phyloP scores from a whole-genome alignment of 208 protist genomes.

The Borovskyia barvae region DNA sequence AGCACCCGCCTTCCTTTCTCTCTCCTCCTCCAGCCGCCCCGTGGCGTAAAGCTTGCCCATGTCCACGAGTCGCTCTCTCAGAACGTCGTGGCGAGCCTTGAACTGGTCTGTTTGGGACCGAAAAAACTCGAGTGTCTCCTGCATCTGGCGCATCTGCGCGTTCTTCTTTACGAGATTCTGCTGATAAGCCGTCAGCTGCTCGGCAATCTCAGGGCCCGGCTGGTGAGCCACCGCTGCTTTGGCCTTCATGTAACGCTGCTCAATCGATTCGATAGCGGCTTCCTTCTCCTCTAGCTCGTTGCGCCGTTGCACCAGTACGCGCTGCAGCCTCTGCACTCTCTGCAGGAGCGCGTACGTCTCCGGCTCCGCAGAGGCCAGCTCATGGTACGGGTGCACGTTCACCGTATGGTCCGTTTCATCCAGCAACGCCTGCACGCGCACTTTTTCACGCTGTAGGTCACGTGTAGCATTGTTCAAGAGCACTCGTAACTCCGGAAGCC shows the following conservation, averaged over 20 bases:
- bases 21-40: conserved; percentile 12
- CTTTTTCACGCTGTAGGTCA: conserved; percentile 68
- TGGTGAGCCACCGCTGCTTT: conserved; percentile 93
- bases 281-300: conserved; percentile 94
- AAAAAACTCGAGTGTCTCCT: conserved; percentile 73
- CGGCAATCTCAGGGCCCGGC: conserved; percentile 94
- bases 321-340: conserved; percentile 95
- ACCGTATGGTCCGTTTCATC: conserved; percentile 95
- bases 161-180: conserved; percentile 91
- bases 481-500: conserved; percentile 62
- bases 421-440: conserved; percentile 88
- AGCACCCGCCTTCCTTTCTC: background rate
- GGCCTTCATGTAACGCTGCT: conserved; percentile 93
- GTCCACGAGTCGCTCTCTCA: conserved; percentile 50
- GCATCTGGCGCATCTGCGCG: conserved; percentile 91
- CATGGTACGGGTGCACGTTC: conserved; percentile 96
- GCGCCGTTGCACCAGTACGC: conserved; percentile 93
- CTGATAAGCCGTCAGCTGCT: conserved; percentile 95
- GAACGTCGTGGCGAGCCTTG: conserved; percentile 63
- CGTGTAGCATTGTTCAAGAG: conserved; percentile 64
- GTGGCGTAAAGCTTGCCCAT: conserved; percentile 48
- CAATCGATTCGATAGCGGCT: conserved; percentile 83
- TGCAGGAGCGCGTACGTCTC: conserved; percentile 91
- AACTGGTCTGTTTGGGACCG: conserved; percentile 83
- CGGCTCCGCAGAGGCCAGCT: conserved; percentile 95